Percentiles rank a stretch among this genome's conserved stretches.
Evolutionary conservation across 768 basidiomycete species (phyloP).

Genomic region (Termitomyces sp.): DNA sequence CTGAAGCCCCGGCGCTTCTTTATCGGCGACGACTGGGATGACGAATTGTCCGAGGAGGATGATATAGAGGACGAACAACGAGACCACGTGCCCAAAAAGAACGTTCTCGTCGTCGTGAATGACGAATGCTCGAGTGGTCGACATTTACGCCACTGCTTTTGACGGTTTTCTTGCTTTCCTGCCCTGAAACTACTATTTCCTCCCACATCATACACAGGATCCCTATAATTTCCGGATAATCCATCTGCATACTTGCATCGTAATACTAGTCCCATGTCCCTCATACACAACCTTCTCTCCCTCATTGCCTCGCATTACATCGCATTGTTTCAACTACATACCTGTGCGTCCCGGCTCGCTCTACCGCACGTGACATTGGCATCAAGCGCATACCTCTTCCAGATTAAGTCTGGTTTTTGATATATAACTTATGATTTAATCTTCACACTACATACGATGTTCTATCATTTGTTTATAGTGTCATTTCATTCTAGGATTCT

Average conservation of each 20-base stretch:
- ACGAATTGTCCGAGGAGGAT: background rate
- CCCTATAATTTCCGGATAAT: background rate
- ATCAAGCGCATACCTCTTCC: background rate
- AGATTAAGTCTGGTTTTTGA: background rate
- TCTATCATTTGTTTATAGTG: background rate
- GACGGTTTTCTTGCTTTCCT: background rate
- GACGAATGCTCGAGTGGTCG: background rate
- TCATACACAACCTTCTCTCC: background rate
- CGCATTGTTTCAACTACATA: background rate
- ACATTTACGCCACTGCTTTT: conserved; percentile 5
- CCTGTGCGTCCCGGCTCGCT: background rate
- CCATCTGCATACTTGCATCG: background rate
- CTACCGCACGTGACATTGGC: background rate
- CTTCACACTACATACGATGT: background rate
- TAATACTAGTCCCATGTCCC: background rate
- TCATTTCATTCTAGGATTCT: background rate
- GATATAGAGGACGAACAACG: conserved; percentile 15
- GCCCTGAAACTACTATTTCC: background rate
- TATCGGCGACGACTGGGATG: conserved; percentile 13
- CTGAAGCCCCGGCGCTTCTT: conserved; percentile 16
- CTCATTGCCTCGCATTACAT: background rate
- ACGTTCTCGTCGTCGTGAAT: conserved; percentile 14
- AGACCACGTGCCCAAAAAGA: conserved; percentile 7
- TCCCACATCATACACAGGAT: background rate
- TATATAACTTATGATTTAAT: background rate